Evolutionary conservation across 140 eudicot species (phyloP), one percentile per base, ranked within the genome.

Genomic region (Stevia rebaudiana): DNA sequence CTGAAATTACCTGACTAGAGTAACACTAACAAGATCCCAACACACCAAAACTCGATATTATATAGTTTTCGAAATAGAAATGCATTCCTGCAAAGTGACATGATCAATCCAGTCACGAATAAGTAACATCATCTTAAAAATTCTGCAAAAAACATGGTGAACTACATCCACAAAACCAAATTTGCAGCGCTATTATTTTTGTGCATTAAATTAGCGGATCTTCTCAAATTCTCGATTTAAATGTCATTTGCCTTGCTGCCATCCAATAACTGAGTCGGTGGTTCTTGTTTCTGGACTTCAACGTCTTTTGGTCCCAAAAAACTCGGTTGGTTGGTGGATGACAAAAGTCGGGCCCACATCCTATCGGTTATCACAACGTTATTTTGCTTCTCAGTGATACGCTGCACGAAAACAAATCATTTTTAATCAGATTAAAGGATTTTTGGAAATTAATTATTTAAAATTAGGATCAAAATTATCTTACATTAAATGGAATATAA

Each of bases 401-500:
- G 95, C 94, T 85, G 82, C 78, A 70, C 11, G 12, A 68, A 23
- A 74, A 17, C n/a, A 65, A 17, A 55, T 2, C 0, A 42, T 18
- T n/a, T 18, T 19, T 31, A 17, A 31, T 41, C 11, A 65, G n/a
- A 10, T 15, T 23, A 22, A 5, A 6, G 23, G 70, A 46, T 18
- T 3, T 17, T 30, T 28, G 25, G 43, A 15, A 6, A 10, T 19
- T 1, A 42, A 63, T 40, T 23, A 62, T 41, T 33, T 10, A 11
- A 24, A 30, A 55, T 5, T 4, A 11, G 18, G 7, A 44, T 68
- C 47, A 30, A 0, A 41, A 3, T 43, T 51, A 25, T 72, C 89
- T 89, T 80, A 86, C 97, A 68, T 80, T 78, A 71, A 90, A 90
- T 43, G 97, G 97, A 70, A 90, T 90, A 67, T 84, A 90, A 37